Evolutionary conservation across 495 filamentous ascomycete species (phyloP), one percentile per base, ranked within the genome.

Genomic region (Hyaloscypha bicolor): DNA sequence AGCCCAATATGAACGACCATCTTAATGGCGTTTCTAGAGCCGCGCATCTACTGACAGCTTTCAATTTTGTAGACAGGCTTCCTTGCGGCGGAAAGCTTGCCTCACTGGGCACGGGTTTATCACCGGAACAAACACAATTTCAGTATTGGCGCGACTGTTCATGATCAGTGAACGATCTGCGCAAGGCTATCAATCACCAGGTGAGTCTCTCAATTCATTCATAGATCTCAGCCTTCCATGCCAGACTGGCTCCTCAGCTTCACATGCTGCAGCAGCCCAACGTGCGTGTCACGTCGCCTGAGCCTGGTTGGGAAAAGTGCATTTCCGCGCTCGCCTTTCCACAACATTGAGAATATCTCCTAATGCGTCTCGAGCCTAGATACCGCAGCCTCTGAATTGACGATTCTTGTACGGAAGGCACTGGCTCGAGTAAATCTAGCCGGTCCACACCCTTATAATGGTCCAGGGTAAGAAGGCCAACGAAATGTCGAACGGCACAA

Each of bases 401-500:
- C 55, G 30, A n/a, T 60, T 52, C 32, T 22, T 55, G 16, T 56
- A n/a, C n/a, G 9, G 29, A 42, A 62, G 25, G 59, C 32, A 30
- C 31, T 4, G 22, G 51, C 63, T 62, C 45, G 53, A 64, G 16
- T 53, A 59, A 25, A 63, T 33, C n/a, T 48, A 58, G 39, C 48
- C 63, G 39, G 87, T 90, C 55, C 11, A 11, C 32, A 22, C 48
- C 30, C 60, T 32, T 63, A 73, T 62, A 57, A 73, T 73, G 72
- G 66, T 73, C 9, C 69, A 71, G 65, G 67, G 57, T 33, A 73
- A 73, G 60, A 73, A 73, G 55, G 56, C 37, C 42, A 70, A 37
- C 62, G 67, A 73, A 32, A 65, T 70, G 71, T 68, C 75, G 16
- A 83, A 82, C 80, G 81, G 82, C 59, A 70, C 74, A 14, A 64